These are phyloP conservation scores for Scheffersomyces illinoinensis DNA, from an alignment of 1,139 yeast species.

Conservation along the genomic window DNA sequence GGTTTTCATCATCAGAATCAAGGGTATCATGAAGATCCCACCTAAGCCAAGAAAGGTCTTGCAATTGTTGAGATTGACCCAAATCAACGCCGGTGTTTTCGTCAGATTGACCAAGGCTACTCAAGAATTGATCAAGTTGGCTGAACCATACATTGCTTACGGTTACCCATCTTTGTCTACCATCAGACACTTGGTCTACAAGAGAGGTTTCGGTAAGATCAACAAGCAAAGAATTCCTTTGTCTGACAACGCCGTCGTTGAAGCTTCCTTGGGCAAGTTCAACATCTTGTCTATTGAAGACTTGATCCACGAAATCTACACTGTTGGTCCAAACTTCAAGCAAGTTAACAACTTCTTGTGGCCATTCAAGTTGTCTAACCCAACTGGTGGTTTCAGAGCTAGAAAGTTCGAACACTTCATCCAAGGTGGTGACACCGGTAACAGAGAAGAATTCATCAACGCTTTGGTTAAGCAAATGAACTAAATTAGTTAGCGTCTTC, in stretches of 20 bases:
- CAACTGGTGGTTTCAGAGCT: constrained; percentile 99
- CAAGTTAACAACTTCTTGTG: constrained; percentile 99
- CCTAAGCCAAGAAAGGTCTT: constrained; percentile 99
- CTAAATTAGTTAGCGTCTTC: constrained; percentile 42
- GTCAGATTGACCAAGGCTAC: constrained; percentile 99
- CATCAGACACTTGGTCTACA: constrained; percentile 95
- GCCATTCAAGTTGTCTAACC: constrained; percentile 99
- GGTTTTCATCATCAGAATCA: constrained; percentile 97
- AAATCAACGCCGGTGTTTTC: constrained; percentile 98
- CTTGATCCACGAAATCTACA: constrained; percentile 97
- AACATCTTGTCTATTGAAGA: constrained; percentile 97
- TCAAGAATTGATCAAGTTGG: constrained; percentile 91
- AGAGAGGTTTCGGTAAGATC: constrained; percentile 99
- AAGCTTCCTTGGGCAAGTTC: constrained; percentile 91
- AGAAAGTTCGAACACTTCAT: constrained; percentile 99
- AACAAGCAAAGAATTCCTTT: constrained; percentile 98
- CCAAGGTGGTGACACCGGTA: constrained; percentile 99
- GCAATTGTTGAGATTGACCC: constrained; percentile 96
- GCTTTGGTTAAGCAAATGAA: constrained; percentile 96
- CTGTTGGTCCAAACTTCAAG: constrained; percentile 99
- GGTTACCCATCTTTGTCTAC: constrained; percentile 99
- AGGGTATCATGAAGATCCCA: constrained; percentile 99
- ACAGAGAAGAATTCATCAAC: constrained; percentile 99
- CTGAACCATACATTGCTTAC: constrained; percentile 99
- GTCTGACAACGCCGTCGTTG: constrained; percentile 92